Conservation (phyloP, 164 flowering plant genomes). For the Taxillus chinensis region DNA sequence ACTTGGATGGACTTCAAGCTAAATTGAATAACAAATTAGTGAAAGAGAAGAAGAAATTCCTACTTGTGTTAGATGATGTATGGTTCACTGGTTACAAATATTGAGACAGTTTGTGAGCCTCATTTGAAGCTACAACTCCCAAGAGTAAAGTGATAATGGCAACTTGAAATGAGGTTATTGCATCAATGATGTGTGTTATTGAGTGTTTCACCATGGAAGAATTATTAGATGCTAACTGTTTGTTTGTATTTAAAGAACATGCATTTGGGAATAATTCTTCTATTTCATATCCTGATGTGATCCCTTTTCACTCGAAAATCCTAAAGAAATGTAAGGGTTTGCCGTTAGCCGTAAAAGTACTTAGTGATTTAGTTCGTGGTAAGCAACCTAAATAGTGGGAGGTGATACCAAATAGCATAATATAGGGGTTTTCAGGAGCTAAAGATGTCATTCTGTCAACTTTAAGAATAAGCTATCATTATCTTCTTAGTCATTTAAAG, state of each 20-base stretch:
- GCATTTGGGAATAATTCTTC: slow-evolving; percentile 5
- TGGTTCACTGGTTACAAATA: slow-evolving; percentile 6
- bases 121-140: background rate
- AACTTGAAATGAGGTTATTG: slow-evolving; percentile 6
- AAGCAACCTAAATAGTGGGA: slow-evolving; percentile 10
- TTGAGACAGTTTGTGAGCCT: background rate
- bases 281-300: slow-evolving; percentile 1
- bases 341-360: slow-evolving; percentile 11
- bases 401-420: slow-evolving; percentile 3
- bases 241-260: slow-evolving; percentile 5
- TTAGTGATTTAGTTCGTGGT: slow-evolving; percentile 8
- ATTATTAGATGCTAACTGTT: slow-evolving; percentile 6
- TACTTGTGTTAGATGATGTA: slow-evolving; percentile 15
- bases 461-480: slow-evolving; percentile 10
- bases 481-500: slow-evolving; percentile 11
- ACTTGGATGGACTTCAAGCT: slow-evolving; percentile 5
- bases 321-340: slow-evolving; percentile 13
- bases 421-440: slow-evolving; percentile 14
- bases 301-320: slow-evolving; percentile 9
- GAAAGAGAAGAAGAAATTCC: slow-evolving; percentile 5
- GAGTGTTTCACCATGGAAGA: background rate
- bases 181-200: background rate
- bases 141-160: slow-evolving; percentile 14
- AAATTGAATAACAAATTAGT: background rate
- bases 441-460: slow-evolving; percentile 5